Evolutionary conservation across 345 rosid genomes (phyloP), one percentile per base, ranked within the genome.

Genomic region (Eucalyptus sideroxylon): DNA sequence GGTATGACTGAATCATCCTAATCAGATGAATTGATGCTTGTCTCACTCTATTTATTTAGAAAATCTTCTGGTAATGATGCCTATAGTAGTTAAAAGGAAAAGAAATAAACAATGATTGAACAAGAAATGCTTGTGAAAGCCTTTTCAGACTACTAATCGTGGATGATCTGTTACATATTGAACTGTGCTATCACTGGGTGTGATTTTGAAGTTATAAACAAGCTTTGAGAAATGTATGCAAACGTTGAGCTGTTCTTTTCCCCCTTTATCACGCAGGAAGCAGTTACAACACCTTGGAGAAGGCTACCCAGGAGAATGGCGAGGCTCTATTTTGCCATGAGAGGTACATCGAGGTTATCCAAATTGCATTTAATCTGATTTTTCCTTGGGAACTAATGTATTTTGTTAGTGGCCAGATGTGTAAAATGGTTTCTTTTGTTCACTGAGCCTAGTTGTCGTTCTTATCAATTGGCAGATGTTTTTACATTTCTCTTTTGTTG

Each of bases 311-410:
- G 90, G 94, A 97, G 91, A 94, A 92, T 92, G 89, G 93, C 96
- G 50, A 96, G 96, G 95, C 98, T 98, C 88, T 96, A 93, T 92
- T 97, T 95, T 88, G 96, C 98, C 37, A 95, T 96, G 96, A 95
- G 99, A 95, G 98, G 99, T 96, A 59, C 19, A 89, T 45, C 60
- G 82, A 89, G 45, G 24, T 42, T 60, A 60, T 89, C n/a, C 86
- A 67, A 40, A 47, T 49, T 89, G 47, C 34, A 30, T 59, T 30
- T 62, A 8, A 42, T 55, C 50, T 30, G 72, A 16, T 16, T 82
- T 81, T 30, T 72, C 60, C 56, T 21, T 77, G 47, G 47, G 47
- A 40, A 23, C 30, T 37, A 21, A 77, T 40, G 47, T 40, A 40
- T 40, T 77, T 77, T 23, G 85, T 40, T 77, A 40, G 6, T 40